Percentiles rank a stretch among this genome's conserved stretches.
phyloP scores from a whole-genome alignment of 176 grass and related monocot species.

The Oryza glaberrima region DNA sequence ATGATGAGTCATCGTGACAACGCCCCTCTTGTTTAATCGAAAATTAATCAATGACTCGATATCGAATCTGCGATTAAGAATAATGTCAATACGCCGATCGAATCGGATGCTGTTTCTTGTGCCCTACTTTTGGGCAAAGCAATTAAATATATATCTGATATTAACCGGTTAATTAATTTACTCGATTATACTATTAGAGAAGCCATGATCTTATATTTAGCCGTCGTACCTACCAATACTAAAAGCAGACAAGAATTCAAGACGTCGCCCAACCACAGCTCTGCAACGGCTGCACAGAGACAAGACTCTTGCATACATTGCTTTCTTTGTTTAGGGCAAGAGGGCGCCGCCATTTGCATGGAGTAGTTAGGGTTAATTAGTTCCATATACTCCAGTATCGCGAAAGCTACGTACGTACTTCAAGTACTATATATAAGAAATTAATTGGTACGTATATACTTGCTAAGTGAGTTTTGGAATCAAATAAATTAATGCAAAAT shows the following conservation, averaged over 20 bases:
- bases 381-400: neutral
- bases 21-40: neutral
- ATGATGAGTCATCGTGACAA: neutral
- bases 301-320: neutral
- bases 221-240: neutral
- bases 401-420: neutral
- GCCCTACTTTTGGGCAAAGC: neutral
- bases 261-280: neutral
- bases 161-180: neutral
- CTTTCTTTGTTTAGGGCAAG: neutral
- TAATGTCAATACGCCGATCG: neutral
- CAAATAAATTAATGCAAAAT: too few relatives aligned
- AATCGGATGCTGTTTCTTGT: neutral
- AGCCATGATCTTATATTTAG: neutral
- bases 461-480: too few relatives aligned
- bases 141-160: neutral
- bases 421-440: too few relatives aligned
- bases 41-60: neutral
- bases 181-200: neutral
- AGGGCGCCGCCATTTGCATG: slow-evolving; percentile 11
- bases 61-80: neutral
- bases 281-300: slow-evolving; percentile 8
- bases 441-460: too few relatives aligned
- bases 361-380: slow-evolving; percentile 26
- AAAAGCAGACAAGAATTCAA: neutral